Evolutionary conservation across 1,284 basidiomycete genomes (phyloP).

Genomic region (Ceratobasidium sp.): DNA sequence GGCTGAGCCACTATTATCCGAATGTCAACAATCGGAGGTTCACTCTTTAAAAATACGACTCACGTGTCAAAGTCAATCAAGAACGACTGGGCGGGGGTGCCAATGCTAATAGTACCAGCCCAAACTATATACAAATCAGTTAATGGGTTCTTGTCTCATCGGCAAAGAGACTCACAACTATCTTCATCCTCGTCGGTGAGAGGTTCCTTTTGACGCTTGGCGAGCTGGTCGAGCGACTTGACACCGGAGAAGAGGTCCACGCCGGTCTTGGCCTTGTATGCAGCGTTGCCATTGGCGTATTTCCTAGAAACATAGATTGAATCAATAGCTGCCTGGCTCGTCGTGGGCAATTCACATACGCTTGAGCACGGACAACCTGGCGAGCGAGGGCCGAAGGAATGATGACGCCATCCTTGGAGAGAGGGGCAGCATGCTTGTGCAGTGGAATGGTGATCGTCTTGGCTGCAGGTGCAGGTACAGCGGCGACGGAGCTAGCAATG

Average conservation of each 20-base stretch:
- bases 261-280: slow-evolving; percentile 31
- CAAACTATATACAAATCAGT: slow-evolving; percentile 10
- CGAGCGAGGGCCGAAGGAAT: slow-evolving; percentile 23
- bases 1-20: slow-evolving; percentile 23
- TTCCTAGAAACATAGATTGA: slow-evolving; percentile 19
- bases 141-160: neutral
- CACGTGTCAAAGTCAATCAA: slow-evolving; percentile 48
- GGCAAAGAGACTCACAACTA: neutral
- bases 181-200: slow-evolving; percentile 32
- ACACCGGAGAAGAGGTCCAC: slow-evolving; percentile 20
- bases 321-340: neutral
- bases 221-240: slow-evolving; percentile 15
- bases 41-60: neutral
- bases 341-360: neutral
- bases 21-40: neutral
- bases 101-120: slow-evolving; percentile 43
- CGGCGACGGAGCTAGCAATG: slow-evolving; percentile 31
- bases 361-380: slow-evolving; percentile 30
- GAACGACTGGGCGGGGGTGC: slow-evolving; percentile 45
- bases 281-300: slow-evolving; percentile 39
- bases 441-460: slow-evolving; percentile 32
- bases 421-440: slow-evolving; percentile 27
- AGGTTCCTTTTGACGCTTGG: slow-evolving; percentile 32
- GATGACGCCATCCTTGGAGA: slow-evolving; percentile 25
- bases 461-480: slow-evolving; percentile 18